Percentiles rank a stretch among this genome's conserved stretches.
phyloP scores from a whole-genome alignment of 768 basidiomycete genomes.

The Termitomyces sp. region DNA sequence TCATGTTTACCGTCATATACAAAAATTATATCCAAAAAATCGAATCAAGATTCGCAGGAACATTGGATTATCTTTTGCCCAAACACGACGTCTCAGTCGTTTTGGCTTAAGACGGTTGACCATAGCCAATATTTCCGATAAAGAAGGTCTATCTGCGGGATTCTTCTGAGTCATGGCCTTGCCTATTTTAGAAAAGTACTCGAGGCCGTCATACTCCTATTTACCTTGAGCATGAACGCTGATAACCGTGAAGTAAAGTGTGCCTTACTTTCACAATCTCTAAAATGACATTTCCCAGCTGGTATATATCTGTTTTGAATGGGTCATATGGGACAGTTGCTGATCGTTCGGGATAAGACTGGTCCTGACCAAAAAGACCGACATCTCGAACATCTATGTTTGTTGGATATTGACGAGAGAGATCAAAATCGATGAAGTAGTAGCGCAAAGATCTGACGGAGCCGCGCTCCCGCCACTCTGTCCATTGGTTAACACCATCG shows the following conservation, averaged over 20 bases:
- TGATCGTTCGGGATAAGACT: constrained; percentile 32
- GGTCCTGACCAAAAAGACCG: constrained; percentile 35
- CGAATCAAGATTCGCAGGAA: not conserved
- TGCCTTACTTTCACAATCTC: not conserved
- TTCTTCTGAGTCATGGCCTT: not conserved
- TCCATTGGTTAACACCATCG: constrained; percentile 12
- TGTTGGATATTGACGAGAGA: constrained; percentile 24
- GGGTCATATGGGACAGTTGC: constrained; percentile 25
- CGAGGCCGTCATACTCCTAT: not conserved
- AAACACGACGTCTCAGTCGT: not conserved
- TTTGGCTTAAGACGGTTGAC: not conserved
- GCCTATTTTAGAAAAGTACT: not conserved
- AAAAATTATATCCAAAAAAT: not conserved
- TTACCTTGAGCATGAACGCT: not conserved
- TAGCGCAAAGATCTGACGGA: constrained; percentile 29
- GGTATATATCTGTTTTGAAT: constrained; percentile 42
- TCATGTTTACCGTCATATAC: not conserved
- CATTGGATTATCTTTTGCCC: not conserved
- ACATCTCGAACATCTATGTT: constrained; percentile 20
- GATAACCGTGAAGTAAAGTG: no score
- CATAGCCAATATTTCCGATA: not conserved
- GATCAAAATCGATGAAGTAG: constrained; percentile 36
- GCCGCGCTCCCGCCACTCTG: constrained; percentile 19
- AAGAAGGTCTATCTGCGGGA: not conserved
- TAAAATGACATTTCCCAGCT: constrained; percentile 30